Base-by-base conservation (phyloP, 116 monocot species). In the Posidonia oceanica region DNA sequence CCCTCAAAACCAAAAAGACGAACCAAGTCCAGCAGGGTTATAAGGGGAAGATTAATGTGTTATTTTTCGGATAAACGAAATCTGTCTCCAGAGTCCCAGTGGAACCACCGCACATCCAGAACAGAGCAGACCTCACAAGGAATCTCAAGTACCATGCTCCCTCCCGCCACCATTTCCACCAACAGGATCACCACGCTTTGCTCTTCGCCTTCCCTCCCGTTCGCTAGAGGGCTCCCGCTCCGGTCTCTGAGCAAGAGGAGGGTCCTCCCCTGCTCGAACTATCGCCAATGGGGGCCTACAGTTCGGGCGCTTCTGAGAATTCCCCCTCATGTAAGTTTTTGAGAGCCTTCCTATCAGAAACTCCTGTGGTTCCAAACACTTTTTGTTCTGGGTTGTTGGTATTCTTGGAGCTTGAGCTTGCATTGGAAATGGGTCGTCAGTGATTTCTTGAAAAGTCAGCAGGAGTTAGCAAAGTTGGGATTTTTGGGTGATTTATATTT, bases 81-180 rank as follows among this genome's bases (percentile, higher is more conserved):
- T 29, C 29, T 29, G 1, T 29, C 29, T 29, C 29, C 29, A 29
- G 29, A 29, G n/a, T n/a, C 1, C 29, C 29, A 29, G 29, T 29
- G 29, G 29, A 29, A 29, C 29, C 29, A 29, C 29, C 29, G 29
- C 29, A 29, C 29, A 29, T 29, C 29, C 29, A 29, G 29, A 29
- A 1, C 29, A 29, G 29, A 29, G 29, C 29, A 29, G 29, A 29
- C 29, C 29, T 29, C 29, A 1, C 29, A 29, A 29, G 29, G 29
- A 29, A 29, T 29, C 29, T 29, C 29, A 29, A 29, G 29, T 29
- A 48, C 48, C 52, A 73, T 73, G 73, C 61, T 73, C 64, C 64
- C 63, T 18, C 54, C 23, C 64, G 64, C 73, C 11, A 7, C 48
- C 54, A 22, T 56, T 55, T 38, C 64, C 54, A 54, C 64, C 64